A percentile compares a stretch with the other conserved stretches of the same genome.
These are phyloP conservation scores for Favolaschia claudopus DNA, from an alignment of 768 basidiomycete genomes.

Conservation along the genomic window DNA sequence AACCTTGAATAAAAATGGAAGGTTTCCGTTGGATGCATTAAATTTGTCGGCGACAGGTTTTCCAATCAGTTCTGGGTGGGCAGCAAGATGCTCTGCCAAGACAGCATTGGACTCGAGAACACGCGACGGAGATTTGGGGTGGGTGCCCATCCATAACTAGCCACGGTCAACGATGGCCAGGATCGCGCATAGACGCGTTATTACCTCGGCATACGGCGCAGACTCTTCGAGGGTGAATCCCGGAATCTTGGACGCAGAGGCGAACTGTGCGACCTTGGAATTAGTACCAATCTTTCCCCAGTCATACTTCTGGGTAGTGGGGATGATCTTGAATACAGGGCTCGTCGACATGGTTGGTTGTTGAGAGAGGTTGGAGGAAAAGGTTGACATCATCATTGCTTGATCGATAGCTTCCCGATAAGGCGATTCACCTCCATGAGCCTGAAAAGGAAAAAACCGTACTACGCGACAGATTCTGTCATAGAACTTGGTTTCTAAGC, in stretches of 20 bases:
- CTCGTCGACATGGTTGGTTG: constrained; percentile 9
- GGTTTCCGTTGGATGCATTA: constrained; percentile 64
- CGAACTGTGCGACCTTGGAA: constrained; percentile 91
- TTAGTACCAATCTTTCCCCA: constrained; percentile 89
- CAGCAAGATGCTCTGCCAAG: constrained; percentile 68
- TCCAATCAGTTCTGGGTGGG: constrained; percentile 76
- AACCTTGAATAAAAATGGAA: constrained; percentile 94
- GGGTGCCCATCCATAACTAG: constrained; percentile 99
- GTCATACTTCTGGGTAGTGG: constrained; percentile 90
- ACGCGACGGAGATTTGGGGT: constrained; percentile 67
- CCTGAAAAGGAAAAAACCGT: too few species aligned
- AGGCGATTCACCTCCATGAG: too few species aligned
- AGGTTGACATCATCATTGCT: too few species aligned
- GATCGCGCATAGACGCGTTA: neutral
- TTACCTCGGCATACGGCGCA: constrained; percentile 92
- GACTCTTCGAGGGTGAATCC: constrained; percentile 73
- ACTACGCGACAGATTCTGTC: too few species aligned
- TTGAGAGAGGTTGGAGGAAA: too few species aligned
- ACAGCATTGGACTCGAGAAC: constrained; percentile 44
- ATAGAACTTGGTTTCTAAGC: too few species aligned
- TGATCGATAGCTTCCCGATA: too few species aligned
- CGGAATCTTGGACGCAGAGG: constrained; percentile 63
- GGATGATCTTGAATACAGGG: constrained; percentile 78
- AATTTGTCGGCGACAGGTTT: constrained; percentile 60
- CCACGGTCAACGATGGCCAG: constrained; percentile 10